phyloP scores from a whole-genome alignment of 2,329 filamentous ascomycete genomes.

The Apiospora sp. region DNA sequence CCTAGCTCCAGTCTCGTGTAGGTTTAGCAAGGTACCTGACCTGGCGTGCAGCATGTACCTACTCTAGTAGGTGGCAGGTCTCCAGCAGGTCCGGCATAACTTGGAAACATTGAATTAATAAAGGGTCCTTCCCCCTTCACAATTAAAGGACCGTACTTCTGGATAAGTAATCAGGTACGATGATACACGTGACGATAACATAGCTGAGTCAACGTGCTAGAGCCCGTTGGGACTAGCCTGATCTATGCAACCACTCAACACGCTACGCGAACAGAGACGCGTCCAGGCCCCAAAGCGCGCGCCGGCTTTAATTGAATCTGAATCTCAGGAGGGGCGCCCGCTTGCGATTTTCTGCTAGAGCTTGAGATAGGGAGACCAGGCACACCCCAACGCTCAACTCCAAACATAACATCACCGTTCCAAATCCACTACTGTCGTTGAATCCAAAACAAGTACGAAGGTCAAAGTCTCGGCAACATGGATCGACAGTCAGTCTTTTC shows the following conservation, averaged over 20 bases:
- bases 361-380: constrained; percentile 4
- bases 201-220: not conserved
- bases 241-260: not conserved
- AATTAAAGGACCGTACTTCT: not conserved
- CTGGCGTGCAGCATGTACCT: not conserved
- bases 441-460: not conserved
- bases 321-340: constrained; percentile 22
- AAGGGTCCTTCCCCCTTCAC: constrained; percentile 7
- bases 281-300: not conserved
- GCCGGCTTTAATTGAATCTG: constrained; percentile 19
- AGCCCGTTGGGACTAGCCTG: not conserved
- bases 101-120: not conserved
- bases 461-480: constrained; percentile 58
- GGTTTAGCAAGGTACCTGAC: constrained; percentile 1
- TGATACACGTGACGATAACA: constrained; percentile 4
- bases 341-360: constrained; percentile 23
- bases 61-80: not conserved
- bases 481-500: constrained; percentile 90
- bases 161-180: constrained; percentile 1
- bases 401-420: constrained; percentile 5
- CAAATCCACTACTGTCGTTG: constrained; percentile 15
- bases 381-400: constrained; percentile 20
- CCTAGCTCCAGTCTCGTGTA: constrained; percentile 17
- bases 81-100: not conserved
- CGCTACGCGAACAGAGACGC: constrained; percentile 8